phyloP scores from a whole-genome alignment of 176 grass and related monocot genomes.

The Puccinellia tenuiflora region DNA sequence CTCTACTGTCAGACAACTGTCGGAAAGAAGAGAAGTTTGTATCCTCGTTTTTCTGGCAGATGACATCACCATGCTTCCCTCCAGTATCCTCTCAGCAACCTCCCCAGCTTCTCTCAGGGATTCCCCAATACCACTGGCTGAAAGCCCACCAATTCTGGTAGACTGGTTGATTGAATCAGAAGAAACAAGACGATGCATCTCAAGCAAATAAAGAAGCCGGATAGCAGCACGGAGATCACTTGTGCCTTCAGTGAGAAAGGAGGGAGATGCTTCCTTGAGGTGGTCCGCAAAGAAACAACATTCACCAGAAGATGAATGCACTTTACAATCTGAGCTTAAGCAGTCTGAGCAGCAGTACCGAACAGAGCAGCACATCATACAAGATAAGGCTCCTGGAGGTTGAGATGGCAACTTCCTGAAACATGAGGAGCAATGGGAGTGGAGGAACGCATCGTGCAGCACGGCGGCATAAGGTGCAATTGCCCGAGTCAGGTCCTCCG shows the following conservation, averaged over 20 bases:
- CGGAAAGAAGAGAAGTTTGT: not conserved
- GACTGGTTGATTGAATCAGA: not conserved
- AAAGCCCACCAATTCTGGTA: slow-evolving; percentile 57
- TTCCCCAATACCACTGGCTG: slow-evolving; percentile 46
- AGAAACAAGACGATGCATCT: slow-evolving; percentile 19
- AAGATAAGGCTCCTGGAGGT: slow-evolving; percentile 12
- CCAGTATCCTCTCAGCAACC: slow-evolving; percentile 44
- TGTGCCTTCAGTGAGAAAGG: slow-evolving; percentile 24
- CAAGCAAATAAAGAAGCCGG: slow-evolving; percentile 51
- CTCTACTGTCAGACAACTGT: slow-evolving; percentile 21
- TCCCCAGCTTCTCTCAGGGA: slow-evolving; percentile 45
- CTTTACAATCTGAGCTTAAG: slow-evolving; percentile 17
- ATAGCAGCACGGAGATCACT: slow-evolving; percentile 52
- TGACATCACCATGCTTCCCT: slow-evolving; percentile 54
- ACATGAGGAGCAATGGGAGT: slow-evolving; percentile 60
- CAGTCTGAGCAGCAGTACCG: slow-evolving; percentile 66
- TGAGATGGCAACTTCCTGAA: slow-evolving; percentile 38
- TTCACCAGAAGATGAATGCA: slow-evolving; percentile 61
- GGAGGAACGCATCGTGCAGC: slow-evolving; percentile 55
- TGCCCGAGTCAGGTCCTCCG: slow-evolving; percentile 55
- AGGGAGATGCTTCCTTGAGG: not conserved
- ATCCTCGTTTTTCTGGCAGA: slow-evolving; percentile 35
- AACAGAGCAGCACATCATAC: slow-evolving; percentile 39
- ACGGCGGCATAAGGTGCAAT: slow-evolving; percentile 48
- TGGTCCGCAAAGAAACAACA: slow-evolving; percentile 43